phyloP scores from a whole-genome alignment of 2,329 filamentous ascomycete genomes.

The Cyphellophora europaea region DNA sequence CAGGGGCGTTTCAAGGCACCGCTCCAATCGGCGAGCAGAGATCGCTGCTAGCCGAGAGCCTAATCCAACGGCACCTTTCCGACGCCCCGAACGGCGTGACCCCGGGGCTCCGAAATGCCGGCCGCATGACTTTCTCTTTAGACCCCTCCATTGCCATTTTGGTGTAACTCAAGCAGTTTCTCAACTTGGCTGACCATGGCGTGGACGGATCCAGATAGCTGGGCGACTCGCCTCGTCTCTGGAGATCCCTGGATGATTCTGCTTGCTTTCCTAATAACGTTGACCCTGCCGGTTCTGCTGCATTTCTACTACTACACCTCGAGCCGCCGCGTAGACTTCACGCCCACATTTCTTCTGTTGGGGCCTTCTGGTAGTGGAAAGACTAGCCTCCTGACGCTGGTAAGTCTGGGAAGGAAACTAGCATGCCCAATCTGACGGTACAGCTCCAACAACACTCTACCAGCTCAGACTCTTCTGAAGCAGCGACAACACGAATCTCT shows the following conservation, averaged over 20 bases:
- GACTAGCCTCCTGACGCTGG: constrained; percentile 74
- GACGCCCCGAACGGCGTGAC: too few relatives aligned
- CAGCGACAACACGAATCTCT: constrained; percentile 52
- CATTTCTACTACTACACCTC: constrained; percentile 65
- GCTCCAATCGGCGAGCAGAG: too few relatives aligned
- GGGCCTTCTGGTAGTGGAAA: constrained; percentile 81
- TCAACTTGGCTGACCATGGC: too few relatives aligned
- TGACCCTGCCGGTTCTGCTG: constrained; percentile 66
- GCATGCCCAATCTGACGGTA: constrained; percentile 27
- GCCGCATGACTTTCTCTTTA: too few relatives aligned
- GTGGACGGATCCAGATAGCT: constrained; percentile 28
- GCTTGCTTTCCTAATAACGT: constrained; percentile 59
- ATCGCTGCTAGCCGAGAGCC: too few relatives aligned
- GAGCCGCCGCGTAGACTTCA: constrained; percentile 51
- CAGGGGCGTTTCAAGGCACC: too few relatives aligned
- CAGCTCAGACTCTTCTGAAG: constrained; percentile 48
- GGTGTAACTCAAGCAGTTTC: too few relatives aligned
- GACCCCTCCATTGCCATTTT: too few relatives aligned
- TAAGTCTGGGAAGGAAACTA: too few relatives aligned
- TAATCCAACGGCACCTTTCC: too few relatives aligned
- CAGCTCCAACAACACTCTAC: constrained; percentile 35
- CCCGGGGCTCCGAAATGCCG: too few relatives aligned
- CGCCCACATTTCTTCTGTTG: constrained; percentile 69
- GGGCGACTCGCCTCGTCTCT: constrained; percentile 33
- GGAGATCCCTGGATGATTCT: constrained; percentile 42